phyloP scores from a whole-genome alignment of 495 filamentous ascomycete genomes.

The Penicillium pulvis region DNA sequence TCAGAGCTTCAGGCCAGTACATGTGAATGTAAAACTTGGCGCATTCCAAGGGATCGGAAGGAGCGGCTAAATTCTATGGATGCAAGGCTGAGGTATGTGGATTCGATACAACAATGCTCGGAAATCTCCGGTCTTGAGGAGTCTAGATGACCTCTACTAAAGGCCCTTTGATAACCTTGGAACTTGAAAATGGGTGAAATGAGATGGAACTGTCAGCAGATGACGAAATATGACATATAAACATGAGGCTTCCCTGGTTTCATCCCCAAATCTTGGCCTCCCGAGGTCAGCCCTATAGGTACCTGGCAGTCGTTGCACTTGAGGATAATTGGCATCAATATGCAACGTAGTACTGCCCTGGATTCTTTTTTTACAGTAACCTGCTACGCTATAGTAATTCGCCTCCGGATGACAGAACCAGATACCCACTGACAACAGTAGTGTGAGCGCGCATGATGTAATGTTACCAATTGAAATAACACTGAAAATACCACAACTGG shows the following conservation, averaged over 20 bases:
- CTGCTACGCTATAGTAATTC: neutral
- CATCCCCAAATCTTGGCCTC: neutral
- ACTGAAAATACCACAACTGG: neutral
- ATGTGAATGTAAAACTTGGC: neutral
- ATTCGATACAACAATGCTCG: neutral
- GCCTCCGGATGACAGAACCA: neutral
- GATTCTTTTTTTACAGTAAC: neutral
- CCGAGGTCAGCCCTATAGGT: neutral
- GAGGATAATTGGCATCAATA: neutral
- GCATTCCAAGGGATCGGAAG: slow-evolving; percentile 15
- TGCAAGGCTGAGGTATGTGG: slow-evolving; percentile 24
- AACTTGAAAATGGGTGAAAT: neutral
- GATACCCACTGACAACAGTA: neutral
- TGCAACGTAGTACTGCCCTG: neutral
- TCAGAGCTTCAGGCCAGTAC: neutral
- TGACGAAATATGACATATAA: neutral
- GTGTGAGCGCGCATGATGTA: neutral
- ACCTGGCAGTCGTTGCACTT: neutral
- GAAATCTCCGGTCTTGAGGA: neutral
- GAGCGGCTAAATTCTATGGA: slow-evolving; percentile 20
- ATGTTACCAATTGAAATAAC: neutral
- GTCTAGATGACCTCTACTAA: neutral
- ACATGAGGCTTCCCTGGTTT: neutral
- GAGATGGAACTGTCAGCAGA: neutral
- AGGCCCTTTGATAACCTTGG: neutral